phyloP scores from a whole-genome alignment of 2,329 filamentous ascomycete genomes.

The Zasmidium cellare region DNA sequence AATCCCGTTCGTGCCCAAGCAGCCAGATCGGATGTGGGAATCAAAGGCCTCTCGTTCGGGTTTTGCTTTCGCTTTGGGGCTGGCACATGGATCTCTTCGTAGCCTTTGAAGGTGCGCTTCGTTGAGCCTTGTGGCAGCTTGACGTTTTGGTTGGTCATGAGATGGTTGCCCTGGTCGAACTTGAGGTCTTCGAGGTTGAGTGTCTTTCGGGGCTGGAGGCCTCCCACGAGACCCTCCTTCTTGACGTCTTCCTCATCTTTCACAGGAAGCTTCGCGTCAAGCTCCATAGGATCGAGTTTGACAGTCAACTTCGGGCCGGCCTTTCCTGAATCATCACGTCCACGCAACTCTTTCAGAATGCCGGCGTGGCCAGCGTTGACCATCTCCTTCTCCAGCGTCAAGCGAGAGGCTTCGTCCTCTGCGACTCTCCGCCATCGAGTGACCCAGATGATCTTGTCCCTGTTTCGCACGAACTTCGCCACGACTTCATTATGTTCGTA shows the following conservation, averaged over 20 bases:
- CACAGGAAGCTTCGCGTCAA: slow-evolving; percentile 53
- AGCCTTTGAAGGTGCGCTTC: slow-evolving; percentile 94
- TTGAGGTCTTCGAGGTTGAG: slow-evolving; percentile 95
- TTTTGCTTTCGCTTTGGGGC: slow-evolving; percentile 85
- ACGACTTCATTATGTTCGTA: slow-evolving; percentile 95
- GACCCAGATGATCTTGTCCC: slow-evolving; percentile 93
- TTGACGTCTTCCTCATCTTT: slow-evolving; percentile 56
- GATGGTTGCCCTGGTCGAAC: slow-evolving; percentile 96
- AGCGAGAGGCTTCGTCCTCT: slow-evolving; percentile 69
- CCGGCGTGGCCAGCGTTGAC: slow-evolving; percentile 79
- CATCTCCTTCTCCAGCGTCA: slow-evolving; percentile 86
- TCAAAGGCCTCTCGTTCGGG: slow-evolving; percentile 70
- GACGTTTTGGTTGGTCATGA: slow-evolving; percentile 99
- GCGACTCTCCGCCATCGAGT: slow-evolving; percentile 83
- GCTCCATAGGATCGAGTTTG: slow-evolving; percentile 81
- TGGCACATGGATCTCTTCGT: slow-evolving; percentile 97
- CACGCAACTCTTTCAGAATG: slow-evolving; percentile 85
- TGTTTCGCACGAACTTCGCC: slow-evolving; percentile 84
- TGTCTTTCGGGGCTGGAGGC: slow-evolving; percentile 79
- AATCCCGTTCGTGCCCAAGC: slow-evolving; percentile 90
- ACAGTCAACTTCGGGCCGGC: slow-evolving; percentile 70
- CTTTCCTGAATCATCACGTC: slow-evolving; percentile 63
- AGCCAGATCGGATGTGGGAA: slow-evolving; percentile 84
- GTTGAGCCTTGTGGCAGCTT: slow-evolving; percentile 91
- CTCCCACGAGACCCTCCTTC: slow-evolving; percentile 73